Conservation (phyloP, 2,329 filamentous ascomycete genomes). For the Nannizzia gypsea region DNA sequence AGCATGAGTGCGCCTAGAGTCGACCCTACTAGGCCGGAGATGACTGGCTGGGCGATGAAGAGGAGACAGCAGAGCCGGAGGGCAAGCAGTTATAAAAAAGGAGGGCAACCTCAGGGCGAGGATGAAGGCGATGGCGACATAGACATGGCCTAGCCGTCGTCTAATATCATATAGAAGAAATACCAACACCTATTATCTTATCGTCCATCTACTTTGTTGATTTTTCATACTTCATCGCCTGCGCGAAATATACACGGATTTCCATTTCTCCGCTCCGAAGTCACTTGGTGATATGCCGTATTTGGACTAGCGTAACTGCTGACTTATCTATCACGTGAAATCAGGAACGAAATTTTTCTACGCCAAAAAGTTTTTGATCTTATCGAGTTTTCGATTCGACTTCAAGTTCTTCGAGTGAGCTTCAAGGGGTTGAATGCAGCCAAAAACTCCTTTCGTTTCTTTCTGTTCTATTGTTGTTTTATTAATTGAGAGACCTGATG, state of each 20-base stretch:
- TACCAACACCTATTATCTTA: not conserved
- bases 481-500: not conserved
- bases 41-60: constrained; percentile 36
- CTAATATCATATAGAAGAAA: not conserved
- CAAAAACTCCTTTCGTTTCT: not conserved
- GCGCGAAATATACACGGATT: no score
- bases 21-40: constrained; percentile 32
- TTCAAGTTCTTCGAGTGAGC: not conserved
- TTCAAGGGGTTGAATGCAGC: not conserved
- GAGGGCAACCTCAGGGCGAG: constrained; percentile 15
- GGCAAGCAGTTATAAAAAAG: constrained; percentile 12
- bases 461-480: not conserved
- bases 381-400: not conserved
- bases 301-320: not conserved
- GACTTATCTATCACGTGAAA: not conserved
- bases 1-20: constrained; percentile 47
- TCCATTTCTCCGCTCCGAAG: not conserved
- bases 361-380: not conserved
- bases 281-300: not conserved
- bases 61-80: constrained; percentile 29
- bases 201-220: not conserved
- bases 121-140: not conserved
- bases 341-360: constrained; percentile 1
- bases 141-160: not conserved
- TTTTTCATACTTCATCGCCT: no score